Base-by-base conservation (phyloP, 495 filamentous ascomycete species). In the Neurospora sp. region DNA sequence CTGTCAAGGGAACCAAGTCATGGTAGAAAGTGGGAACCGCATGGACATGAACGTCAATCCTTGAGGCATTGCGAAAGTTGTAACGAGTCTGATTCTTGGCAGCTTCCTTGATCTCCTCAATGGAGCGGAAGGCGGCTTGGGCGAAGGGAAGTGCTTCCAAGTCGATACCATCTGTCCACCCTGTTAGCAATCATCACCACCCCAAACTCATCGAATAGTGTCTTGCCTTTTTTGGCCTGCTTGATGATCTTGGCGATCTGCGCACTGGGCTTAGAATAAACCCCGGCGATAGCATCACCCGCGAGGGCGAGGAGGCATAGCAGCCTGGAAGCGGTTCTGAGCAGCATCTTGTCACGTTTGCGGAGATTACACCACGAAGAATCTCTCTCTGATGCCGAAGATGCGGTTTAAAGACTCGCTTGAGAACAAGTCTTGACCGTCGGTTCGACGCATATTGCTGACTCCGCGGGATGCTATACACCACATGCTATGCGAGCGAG, bases 121-220 rank as follows among this genome's bases (percentile, higher is more conserved):
- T 69, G 9, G 59, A 72, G 10, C 35, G 27, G 59, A 72, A 72
- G 38, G 71, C 53, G n/a, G 71, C 71, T 20, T 68, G 39, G 65
- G 71, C 71, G n/a, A 72, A 72, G n/a, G 61, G 71, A 42, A 72
- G 59, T 18, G 61, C 37, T 35, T 39, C 45, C 71, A 72, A 40
- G 27, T 72, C 59, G 35, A 72, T 68, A 4, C 20, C 69, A 70
- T 70, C 69, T 70, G 39, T 7, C 41, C 14, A 27, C 9, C 27
- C 9, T 27, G 14, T 40, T 39, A 37, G 38, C 22, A 27, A 18
- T 41, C 20, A 41, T 70, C 20, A 20, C 27, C n/a, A 14, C 4
- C 14, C 40, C 42, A 27, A 31, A 45, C 6, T 20, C 38, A 31
- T 22, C 12, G 10, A 41, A 4, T n/a, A 39, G 20, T 18, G 7